Percentiles rank a stretch among this genome's conserved stretches.
Conservation (phyloP, 805 yeast species). For the Candida sphagnicola region DNA sequence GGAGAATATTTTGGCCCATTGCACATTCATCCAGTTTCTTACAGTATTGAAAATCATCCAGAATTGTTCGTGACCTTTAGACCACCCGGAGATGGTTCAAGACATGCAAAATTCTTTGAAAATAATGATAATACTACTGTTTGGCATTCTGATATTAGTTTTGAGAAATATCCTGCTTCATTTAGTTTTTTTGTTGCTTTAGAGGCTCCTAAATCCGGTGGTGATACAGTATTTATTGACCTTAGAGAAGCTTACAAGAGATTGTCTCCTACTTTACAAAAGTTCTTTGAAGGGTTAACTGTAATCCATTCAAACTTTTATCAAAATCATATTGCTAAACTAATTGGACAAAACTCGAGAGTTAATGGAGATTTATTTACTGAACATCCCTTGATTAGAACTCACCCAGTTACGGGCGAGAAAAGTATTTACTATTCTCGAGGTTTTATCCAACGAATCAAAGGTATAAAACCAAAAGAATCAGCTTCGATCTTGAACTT, state of each 20-base stretch:
- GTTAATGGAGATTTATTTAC: conserved; percentile 17
- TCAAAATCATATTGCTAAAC: conserved; percentile 14
- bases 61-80: conserved; percentile 21
- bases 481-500: conserved; percentile 19
- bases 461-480: conserved; percentile 20
- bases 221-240: conserved; percentile 24
- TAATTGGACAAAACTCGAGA: conserved; percentile 12
- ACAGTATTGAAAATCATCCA: conserved; percentile 18
- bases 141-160: conserved; percentile 25
- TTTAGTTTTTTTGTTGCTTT: conserved; percentile 21
- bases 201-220: conserved; percentile 23
- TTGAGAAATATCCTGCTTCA: conserved; percentile 22
- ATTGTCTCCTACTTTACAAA: conserved; percentile 19
- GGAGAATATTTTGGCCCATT: conserved; percentile 24
- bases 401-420: conserved; percentile 26
- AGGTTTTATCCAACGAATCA: conserved; percentile 17
- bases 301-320: conserved; percentile 19
- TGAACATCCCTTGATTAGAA: conserved; percentile 26
- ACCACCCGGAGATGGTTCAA: conserved; percentile 15
- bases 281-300: conserved; percentile 19
- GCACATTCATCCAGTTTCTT: conserved; percentile 21
- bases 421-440: conserved; percentile 20
- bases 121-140: conserved; percentile 7
- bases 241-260: conserved; percentile 22
- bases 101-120: conserved; percentile 14